These are phyloP conservation scores for Biscogniauxia marginata DNA, from an alignment of 2,329 filamentous ascomycete genomes.

Conservation along the genomic window DNA sequence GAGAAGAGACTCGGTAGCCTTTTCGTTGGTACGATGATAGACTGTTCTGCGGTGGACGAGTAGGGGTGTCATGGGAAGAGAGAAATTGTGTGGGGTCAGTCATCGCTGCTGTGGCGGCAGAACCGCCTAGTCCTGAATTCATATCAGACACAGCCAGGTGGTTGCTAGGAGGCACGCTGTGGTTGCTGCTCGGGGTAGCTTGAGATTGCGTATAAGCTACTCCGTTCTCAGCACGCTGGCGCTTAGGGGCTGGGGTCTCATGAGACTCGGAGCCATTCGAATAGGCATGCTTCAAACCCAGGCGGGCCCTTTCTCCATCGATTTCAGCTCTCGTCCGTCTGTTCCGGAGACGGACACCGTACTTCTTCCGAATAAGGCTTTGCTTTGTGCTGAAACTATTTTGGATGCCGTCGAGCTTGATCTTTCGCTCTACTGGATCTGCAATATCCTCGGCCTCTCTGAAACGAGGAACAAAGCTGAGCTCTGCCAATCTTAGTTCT, in stretches of 20 bases:
- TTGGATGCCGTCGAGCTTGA: slow-evolving; percentile 41
- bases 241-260: slow-evolving; percentile 26
- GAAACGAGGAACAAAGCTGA: slow-evolving; percentile 41
- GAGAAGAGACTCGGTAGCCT: slow-evolving; percentile 32
- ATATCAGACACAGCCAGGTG: slow-evolving; percentile 28
- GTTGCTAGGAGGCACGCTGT: slow-evolving; percentile 11
- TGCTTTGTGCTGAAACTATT: slow-evolving; percentile 57
- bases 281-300: slow-evolving; percentile 33
- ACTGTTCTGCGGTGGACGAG: slow-evolving; percentile 16
- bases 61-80: not conserved
- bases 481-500: slow-evolving; percentile 39
- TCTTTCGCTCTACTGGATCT: slow-evolving; percentile 33
- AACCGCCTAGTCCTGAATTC: slow-evolving; percentile 27
- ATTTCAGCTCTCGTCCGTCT: slow-evolving; percentile 48
- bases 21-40: slow-evolving; percentile 30
- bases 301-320: slow-evolving; percentile 41
- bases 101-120: slow-evolving; percentile 27
- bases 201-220: slow-evolving; percentile 1
- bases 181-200: slow-evolving; percentile 1
- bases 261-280: slow-evolving; percentile 3
- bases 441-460: slow-evolving; percentile 39
- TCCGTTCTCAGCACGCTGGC: slow-evolving; percentile 25
- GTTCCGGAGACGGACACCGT: slow-evolving; percentile 53
- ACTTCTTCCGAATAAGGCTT: slow-evolving; percentile 56
- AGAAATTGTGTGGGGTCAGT: slow-evolving; percentile 14